Evolutionary conservation across 805 yeast genomes (phyloP).

Genomic region (Ogataea minuta): DNA sequence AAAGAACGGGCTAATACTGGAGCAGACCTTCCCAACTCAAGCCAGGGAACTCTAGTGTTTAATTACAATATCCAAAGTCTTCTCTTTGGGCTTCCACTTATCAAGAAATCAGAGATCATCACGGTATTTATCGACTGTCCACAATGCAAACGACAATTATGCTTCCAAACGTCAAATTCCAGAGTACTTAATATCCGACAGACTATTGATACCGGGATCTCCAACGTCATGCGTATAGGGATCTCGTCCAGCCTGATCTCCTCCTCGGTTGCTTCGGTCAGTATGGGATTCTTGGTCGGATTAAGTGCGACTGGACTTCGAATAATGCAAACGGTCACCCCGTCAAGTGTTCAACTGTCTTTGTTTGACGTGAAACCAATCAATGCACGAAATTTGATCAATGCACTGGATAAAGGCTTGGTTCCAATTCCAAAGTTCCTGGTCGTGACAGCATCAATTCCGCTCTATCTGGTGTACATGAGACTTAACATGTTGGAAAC

Average conservation of each 20-base stretch:
- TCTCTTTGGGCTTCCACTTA: slow-evolving; percentile 18
- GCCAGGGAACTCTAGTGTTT: slow-evolving; percentile 13
- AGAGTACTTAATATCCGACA: slow-evolving; percentile 15
- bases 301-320: slow-evolving; percentile 31
- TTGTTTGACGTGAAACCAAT: slow-evolving; percentile 27
- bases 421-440: slow-evolving; percentile 25
- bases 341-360: slow-evolving; percentile 32
- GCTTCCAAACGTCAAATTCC: slow-evolving; percentile 27
- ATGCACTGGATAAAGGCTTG: slow-evolving; percentile 22
- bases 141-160: slow-evolving; percentile 36
- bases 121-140: slow-evolving; percentile 35
- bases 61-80: slow-evolving; percentile 17
- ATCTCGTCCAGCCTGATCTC: slow-evolving; percentile 19
- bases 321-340: slow-evolving; percentile 30
- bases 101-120: slow-evolving; percentile 20
- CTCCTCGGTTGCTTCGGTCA: slow-evolving; percentile 24
- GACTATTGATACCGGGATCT: slow-evolving; percentile 14
- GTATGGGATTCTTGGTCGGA: slow-evolving; percentile 21
- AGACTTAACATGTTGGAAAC: slow-evolving; percentile 18
- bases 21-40: slow-evolving; percentile 2
- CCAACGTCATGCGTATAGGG: slow-evolving; percentile 21
- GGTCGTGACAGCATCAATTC: slow-evolving; percentile 29
- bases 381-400: slow-evolving; percentile 10
- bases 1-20: slow-evolving; percentile 6
- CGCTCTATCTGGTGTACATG: slow-evolving; percentile 28